A percentile compares a stretch with the other conserved stretches of the same genome.
Conservation (phyloP, 768 basidiomycete species). For the Asterophora parasitica region DNA sequence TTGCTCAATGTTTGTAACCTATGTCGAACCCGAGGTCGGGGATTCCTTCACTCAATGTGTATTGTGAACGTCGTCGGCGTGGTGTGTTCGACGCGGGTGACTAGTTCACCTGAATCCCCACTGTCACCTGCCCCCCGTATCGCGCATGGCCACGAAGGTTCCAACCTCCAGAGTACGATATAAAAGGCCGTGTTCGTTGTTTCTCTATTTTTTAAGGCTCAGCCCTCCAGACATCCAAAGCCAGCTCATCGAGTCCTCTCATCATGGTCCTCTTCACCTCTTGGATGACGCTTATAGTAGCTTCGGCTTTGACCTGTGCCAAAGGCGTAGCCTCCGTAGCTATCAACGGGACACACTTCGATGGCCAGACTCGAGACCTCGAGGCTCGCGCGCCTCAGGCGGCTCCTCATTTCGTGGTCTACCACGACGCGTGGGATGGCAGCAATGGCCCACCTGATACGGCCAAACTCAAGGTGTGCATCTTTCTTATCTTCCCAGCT, state of each 20-base stretch:
- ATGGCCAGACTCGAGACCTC: slow-evolving; percentile 27
- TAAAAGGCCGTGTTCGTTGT: slow-evolving; percentile 1
- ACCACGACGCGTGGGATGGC: slow-evolving; percentile 40
- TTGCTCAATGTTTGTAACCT: not conserved
- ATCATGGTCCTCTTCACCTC: slow-evolving; percentile 16
- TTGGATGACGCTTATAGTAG: slow-evolving; percentile 10
- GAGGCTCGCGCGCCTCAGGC: slow-evolving; percentile 34
- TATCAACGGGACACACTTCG: slow-evolving; percentile 18
- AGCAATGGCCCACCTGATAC: slow-evolving; percentile 43
- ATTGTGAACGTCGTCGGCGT: not conserved
- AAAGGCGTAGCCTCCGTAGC: slow-evolving; percentile 14
- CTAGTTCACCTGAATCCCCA: not conserved
- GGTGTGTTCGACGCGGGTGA: not conserved
- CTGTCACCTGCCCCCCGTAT: slow-evolving; percentile 7
- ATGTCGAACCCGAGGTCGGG: not conserved
- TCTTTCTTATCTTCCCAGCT: not conserved
- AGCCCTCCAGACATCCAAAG: slow-evolving; percentile 9
- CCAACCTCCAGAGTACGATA: not conserved
- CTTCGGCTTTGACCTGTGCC: slow-evolving; percentile 15
- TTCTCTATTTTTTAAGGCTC: not conserved
- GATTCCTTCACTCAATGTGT: not conserved
- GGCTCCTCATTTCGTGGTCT: slow-evolving; percentile 48
- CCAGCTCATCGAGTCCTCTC: slow-evolving; percentile 8
- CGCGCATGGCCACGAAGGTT: not conserved
- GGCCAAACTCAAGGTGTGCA: slow-evolving; percentile 37